Evolutionary conservation across 2,329 filamentous ascomycete species (phyloP).

Genomic region (Hypoxylon sp.): DNA sequence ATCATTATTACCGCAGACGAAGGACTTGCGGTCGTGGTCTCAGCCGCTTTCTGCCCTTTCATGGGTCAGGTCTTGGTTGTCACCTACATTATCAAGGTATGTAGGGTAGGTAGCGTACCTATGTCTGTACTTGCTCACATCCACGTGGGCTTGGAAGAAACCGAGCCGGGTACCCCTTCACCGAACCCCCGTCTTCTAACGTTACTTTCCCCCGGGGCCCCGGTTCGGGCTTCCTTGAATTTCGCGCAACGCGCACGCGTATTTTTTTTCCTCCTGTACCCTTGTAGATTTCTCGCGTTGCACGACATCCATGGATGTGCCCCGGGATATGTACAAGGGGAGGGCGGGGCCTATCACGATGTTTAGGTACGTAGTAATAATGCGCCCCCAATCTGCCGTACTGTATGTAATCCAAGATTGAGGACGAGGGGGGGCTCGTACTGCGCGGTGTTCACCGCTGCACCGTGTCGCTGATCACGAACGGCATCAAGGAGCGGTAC

Average conservation of each 20-base stretch:
- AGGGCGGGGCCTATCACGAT: conserved; percentile 1
- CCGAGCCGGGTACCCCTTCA: conserved; percentile 22
- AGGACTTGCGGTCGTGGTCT: conserved; percentile 6
- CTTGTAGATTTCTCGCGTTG: conserved; percentile 10
- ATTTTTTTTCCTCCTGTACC: conserved; percentile 9
- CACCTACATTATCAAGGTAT: not conserved
- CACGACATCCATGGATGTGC: conserved; percentile 24
- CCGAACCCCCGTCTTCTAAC: conserved; percentile 1
- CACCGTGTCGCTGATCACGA: conserved; percentile 16
- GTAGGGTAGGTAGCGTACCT: no score
- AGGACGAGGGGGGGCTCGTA: not conserved
- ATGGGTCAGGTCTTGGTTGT: conserved; percentile 23
- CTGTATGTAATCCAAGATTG: conserved; percentile 11
- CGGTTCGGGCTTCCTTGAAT: conserved; percentile 20
- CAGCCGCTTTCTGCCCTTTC: conserved; percentile 17
- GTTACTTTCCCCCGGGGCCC: conserved; percentile 11
- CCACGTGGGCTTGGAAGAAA: conserved; percentile 32
- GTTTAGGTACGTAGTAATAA: not conserved
- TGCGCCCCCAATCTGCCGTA: not conserved
- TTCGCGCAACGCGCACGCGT: conserved; percentile 19
- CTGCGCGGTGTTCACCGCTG: not conserved
- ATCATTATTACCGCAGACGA: conserved; percentile 1
- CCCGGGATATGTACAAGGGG: conserved; percentile 12
- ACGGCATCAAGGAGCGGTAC: conserved; percentile 27
- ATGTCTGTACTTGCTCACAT: not conserved